Percentiles rank a stretch among this genome's conserved stretches.
phyloP scores from a whole-genome alignment of 495 filamentous ascomycete species.

The Daldinia grandis region DNA sequence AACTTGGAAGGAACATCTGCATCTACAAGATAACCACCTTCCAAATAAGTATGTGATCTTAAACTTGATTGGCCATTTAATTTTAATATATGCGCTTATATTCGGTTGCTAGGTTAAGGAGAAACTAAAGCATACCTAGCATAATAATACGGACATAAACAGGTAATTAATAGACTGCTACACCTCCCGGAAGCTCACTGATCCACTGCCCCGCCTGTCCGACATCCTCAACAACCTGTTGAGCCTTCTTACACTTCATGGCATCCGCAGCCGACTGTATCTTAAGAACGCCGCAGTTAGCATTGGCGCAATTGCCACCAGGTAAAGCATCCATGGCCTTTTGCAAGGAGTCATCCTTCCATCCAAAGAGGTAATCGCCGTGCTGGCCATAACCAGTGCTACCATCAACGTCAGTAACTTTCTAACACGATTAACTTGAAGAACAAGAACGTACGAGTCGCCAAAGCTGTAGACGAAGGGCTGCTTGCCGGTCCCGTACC shows the following conservation, averaged over 20 bases:
- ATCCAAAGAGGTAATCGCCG: conserved; percentile 57
- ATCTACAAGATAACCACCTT: too few relatives aligned
- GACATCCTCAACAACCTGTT: conserved; percentile 48
- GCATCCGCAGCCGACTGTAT: conserved; percentile 44
- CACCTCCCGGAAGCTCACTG: conserved; percentile 21
- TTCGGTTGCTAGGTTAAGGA: too few relatives aligned
- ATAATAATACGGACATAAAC: too few relatives aligned
- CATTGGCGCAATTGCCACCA: conserved; percentile 43
- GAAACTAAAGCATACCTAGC: too few relatives aligned
- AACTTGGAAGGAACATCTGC: too few relatives aligned
- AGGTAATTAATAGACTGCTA: not conserved
- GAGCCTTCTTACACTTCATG: conserved; percentile 47
- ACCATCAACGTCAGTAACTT: conserved; percentile 5
- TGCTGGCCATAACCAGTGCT: conserved; percentile 51
- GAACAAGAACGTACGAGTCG: conserved; percentile 47
- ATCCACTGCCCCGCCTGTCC: conserved; percentile 23
- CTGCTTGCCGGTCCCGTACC: conserved; percentile 52
- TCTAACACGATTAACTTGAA: conserved; percentile 8
- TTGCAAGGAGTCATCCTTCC: conserved; percentile 53
- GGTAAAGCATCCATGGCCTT: conserved; percentile 51
- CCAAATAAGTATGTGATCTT: too few relatives aligned
- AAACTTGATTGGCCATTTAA: not conserved
- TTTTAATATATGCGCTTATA: too few relatives aligned
- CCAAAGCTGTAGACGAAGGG: conserved; percentile 58
- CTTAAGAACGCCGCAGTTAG: conserved; percentile 49